Evolutionary conservation across 2,329 filamentous ascomycete genomes (phyloP).

Genomic region (Claviceps africana): DNA sequence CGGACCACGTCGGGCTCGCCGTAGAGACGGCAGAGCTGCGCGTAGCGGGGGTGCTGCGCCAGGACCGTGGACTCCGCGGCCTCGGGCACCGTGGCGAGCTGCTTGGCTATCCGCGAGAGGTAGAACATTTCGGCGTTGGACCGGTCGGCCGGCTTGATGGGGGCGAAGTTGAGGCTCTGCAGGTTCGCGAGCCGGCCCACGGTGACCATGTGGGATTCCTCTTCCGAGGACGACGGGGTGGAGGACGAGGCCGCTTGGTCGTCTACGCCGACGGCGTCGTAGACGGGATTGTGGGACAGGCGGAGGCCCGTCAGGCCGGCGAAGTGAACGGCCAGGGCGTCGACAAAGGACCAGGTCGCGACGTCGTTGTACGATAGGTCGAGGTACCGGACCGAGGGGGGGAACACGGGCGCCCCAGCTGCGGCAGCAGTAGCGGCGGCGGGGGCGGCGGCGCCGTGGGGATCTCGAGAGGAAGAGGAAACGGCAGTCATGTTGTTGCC

Average conservation of each 20-base stretch:
- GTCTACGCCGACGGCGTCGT: constrained; percentile 37
- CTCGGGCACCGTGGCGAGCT: constrained; percentile 49
- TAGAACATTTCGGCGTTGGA: constrained; percentile 90
- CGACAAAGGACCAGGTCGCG: constrained; percentile 57
- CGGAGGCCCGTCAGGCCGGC: constrained; percentile 64
- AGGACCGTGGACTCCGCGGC: constrained; percentile 41
- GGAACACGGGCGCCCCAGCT: constrained; percentile 30
- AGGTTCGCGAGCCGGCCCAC: constrained; percentile 60
- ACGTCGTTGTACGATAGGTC: constrained; percentile 64
- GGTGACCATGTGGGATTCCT: constrained; percentile 82
- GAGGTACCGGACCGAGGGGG: constrained; percentile 44
- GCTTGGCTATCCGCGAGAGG: constrained; percentile 65
- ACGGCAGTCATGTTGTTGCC: constrained; percentile 52
- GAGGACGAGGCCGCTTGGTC: constrained; percentile 11
- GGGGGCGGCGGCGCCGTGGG: constrained; percentile 20
- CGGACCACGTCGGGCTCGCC: constrained; percentile 54
- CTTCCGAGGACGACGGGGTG: constrained; percentile 48
- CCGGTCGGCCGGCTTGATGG: constrained; percentile 59
- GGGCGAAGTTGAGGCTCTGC: constrained; percentile 57
- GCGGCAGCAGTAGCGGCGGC: constrained; percentile 8
- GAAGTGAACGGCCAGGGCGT: constrained; percentile 51
- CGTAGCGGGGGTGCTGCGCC: constrained; percentile 54
- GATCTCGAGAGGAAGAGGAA: constrained; percentile 9
- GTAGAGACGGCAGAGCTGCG: constrained; percentile 59
- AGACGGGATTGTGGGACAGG: constrained; percentile 76